Evolutionary conservation across 495 filamentous ascomycete genomes (phyloP).

Genomic region (Lindgomyces ingoldianus): DNA sequence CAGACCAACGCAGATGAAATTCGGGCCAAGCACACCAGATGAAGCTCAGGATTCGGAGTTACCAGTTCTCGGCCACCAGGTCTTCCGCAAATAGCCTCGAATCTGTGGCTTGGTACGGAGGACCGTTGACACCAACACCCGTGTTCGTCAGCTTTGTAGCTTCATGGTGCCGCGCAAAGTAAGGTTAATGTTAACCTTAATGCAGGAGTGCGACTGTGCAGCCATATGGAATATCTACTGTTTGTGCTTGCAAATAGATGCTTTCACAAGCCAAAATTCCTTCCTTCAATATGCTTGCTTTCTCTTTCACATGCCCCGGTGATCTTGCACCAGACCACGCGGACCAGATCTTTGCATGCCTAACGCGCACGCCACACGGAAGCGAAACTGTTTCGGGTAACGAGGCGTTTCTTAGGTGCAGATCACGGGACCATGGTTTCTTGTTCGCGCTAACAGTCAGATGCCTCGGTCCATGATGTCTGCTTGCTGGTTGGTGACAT

Average conservation of each 20-base stretch:
- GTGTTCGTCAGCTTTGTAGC: not conserved
- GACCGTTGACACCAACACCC: not conserved
- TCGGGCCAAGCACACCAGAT: not conserved
- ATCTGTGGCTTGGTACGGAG: no score
- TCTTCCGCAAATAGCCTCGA: not conserved
- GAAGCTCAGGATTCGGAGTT: not conserved
- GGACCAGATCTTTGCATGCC: constrained; percentile 1
- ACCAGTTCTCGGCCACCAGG: not conserved
- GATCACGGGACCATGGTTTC: constrained; percentile 1
- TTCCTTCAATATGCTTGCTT: not conserved
- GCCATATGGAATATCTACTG: no score
- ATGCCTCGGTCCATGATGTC: not conserved
- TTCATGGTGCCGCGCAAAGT: not conserved
- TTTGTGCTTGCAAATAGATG: not conserved
- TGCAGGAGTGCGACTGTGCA: no score
- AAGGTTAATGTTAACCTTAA: not conserved
- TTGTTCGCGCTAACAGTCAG: not conserved
- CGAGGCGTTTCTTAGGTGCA: not conserved
- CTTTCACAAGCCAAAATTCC: constrained; percentile 10
- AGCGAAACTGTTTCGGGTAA: constrained; percentile 3
- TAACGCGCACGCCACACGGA: constrained; percentile 6
- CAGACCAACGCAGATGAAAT: not conserved
- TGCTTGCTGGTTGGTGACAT: not conserved
- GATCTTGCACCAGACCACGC: constrained; percentile 2
- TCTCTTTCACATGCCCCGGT: constrained; percentile 3